A percentile compares a stretch with the other conserved stretches of the same genome.
Conservation (phyloP, 371 early-diverging fungal species). For the Mortierella sp. region DNA sequence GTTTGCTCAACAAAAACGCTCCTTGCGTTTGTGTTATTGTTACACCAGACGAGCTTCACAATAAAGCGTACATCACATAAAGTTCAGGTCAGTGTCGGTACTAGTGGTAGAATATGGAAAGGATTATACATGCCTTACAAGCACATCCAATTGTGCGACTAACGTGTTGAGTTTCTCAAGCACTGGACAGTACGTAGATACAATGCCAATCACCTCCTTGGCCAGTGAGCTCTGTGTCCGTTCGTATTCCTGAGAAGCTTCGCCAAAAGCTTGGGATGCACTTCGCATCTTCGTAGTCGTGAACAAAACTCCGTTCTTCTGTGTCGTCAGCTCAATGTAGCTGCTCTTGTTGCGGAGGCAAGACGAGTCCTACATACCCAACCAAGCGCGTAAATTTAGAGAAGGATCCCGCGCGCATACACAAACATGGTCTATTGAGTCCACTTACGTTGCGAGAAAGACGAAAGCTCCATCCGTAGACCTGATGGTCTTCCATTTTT, state of each 20-base stretch:
- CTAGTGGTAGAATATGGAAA: too few species aligned
- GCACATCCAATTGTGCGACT: conserved; percentile 88
- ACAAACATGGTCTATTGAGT: not conserved
- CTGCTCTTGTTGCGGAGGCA: conserved; percentile 71
- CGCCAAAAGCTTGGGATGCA: conserved; percentile 35
- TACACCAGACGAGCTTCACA: conserved; percentile 8
- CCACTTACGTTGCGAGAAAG: conserved; percentile 76
- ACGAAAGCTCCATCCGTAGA: conserved; percentile 91
- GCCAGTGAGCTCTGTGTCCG: conserved; percentile 79
- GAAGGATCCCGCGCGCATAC: not conserved
- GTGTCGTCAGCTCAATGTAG: conserved; percentile 90
- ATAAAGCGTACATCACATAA: not conserved
- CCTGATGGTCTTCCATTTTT: conserved; percentile 85
- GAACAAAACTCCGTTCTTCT: conserved; percentile 90
- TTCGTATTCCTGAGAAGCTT: conserved; percentile 67
- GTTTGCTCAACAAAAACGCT: not conserved
- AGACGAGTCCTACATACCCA: conserved; percentile 63
- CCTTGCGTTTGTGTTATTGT: not conserved
- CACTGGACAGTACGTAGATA: conserved; percentile 85
- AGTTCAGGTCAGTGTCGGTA: not conserved
- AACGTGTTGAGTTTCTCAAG: conserved; percentile 81
- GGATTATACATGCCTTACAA: conserved; percentile 65
- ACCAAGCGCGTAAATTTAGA: not conserved
- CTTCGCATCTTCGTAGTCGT: conserved; percentile 77
- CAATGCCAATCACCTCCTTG: conserved; percentile 86